These are phyloP conservation scores for Picochlorum sp. DNA, from an alignment of 139 green algal species.

Conservation along the genomic window DNA sequence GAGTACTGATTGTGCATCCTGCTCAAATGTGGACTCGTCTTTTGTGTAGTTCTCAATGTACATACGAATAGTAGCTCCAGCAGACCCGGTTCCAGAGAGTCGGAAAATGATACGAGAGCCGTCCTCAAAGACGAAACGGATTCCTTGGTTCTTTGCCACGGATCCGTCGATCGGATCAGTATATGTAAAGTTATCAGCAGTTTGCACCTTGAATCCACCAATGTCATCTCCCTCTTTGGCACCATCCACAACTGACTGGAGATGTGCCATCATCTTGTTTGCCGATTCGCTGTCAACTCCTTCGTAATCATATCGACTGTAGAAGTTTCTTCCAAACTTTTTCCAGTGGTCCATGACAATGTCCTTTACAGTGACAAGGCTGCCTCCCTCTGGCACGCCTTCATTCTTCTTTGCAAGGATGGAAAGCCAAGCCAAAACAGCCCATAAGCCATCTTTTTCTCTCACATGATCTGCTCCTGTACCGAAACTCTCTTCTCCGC, in stretches of 20 bases:
- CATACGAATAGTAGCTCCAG: constrained; percentile 89
- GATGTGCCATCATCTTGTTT: constrained; percentile 74
- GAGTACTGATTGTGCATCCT: constrained; percentile 75
- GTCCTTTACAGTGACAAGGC: constrained; percentile 80
- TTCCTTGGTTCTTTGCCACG: constrained; percentile 83
- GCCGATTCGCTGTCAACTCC: constrained; percentile 63
- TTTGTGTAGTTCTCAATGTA: constrained; percentile 97
- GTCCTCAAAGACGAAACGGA: constrained; percentile 94
- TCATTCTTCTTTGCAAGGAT: constrained; percentile 93
- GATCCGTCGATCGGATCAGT: constrained; percentile 92
- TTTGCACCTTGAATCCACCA: constrained; percentile 62
- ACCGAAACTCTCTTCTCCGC: constrained; percentile 96
- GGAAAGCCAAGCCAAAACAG: constrained; percentile 84
- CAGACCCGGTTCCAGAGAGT: constrained; percentile 80
- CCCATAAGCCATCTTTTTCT: constrained; percentile 98
- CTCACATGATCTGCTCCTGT: constrained; percentile 91
- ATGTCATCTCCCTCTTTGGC: constrained; percentile 54
- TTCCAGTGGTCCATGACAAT: constrained; percentile 91
- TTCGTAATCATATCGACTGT: constrained; percentile 91
- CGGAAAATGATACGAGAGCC: constrained; percentile 95
- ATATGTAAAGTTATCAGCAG: constrained; percentile 96
- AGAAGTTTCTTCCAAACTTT: constrained; percentile 86
- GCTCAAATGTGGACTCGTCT: constrained; percentile 58
- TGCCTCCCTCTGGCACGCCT: constrained; percentile 53
- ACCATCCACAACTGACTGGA: constrained; percentile 52